Conservation (phyloP, 1,284 basidiomycete species). For the Ceratobasidium sp. region DNA sequence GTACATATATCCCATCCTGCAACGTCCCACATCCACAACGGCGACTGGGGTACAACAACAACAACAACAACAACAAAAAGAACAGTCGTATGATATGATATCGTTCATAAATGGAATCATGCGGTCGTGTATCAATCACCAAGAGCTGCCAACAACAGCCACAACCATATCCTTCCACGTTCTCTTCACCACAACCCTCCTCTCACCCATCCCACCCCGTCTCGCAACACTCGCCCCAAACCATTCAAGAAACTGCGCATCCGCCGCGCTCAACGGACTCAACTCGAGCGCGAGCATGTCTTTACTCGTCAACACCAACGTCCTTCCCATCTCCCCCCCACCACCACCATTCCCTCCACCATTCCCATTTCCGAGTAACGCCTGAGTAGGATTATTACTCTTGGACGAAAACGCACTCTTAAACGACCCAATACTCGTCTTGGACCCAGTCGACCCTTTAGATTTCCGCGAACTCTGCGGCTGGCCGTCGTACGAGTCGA, state of each 20-base stretch:
- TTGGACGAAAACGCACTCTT: conserved; percentile 7
- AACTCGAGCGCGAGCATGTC: conserved; percentile 77
- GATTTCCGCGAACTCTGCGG: conserved; percentile 57
- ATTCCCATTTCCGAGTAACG: conserved; percentile 11
- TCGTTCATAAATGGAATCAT: too few relatives aligned
- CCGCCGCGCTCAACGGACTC: conserved; percentile 74
- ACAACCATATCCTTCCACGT: conserved; percentile 67
- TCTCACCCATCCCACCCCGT: conserved; percentile 61
- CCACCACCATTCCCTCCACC: neutral
- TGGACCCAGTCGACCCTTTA: conserved; percentile 48
- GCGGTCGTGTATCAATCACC: neutral
- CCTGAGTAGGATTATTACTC: neutral
- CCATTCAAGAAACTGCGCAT: conserved; percentile 80
- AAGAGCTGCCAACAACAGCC: conserved; percentile 60
- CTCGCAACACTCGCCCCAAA: conserved; percentile 65
- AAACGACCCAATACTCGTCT: conserved; percentile 43
- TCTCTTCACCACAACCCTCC: conserved; percentile 61
- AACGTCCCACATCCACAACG: too few relatives aligned
- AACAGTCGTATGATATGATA: too few relatives aligned
- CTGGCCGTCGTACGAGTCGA: conserved; percentile 61
- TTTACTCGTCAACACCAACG: conserved; percentile 64
- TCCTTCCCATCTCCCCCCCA: conserved; percentile 46
- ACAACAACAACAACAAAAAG: too few relatives aligned
- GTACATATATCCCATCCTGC: too few relatives aligned
- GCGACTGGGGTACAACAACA: too few relatives aligned